These are phyloP conservation scores for Psilocybe cubensis DNA, from an alignment of 768 basidiomycete genomes.

Conservation along the genomic window DNA sequence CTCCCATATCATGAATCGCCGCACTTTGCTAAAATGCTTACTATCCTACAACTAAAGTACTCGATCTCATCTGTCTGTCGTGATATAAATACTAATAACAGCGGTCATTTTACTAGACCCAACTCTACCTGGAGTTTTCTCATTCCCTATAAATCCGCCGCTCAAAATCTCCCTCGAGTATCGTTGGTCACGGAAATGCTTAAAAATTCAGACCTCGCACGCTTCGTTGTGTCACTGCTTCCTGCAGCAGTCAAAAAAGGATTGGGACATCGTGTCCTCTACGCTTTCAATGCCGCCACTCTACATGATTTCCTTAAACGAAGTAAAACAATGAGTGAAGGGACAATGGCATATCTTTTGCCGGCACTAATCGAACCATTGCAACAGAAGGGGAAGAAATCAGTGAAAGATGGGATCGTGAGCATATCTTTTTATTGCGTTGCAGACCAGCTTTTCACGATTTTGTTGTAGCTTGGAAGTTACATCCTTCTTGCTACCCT, in stretches of 20 bases:
- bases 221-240: slow-evolving; percentile 70
- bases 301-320: slow-evolving; percentile 79
- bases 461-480: slow-evolving; percentile 58
- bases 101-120: slow-evolving; percentile 41
- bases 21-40: slow-evolving; percentile 92
- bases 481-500: slow-evolving; percentile 76
- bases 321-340: slow-evolving; percentile 62
- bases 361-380: slow-evolving; percentile 67
- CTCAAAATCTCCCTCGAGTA: slow-evolving; percentile 72
- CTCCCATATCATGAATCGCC: slow-evolving; percentile 94
- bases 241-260: slow-evolving; percentile 57
- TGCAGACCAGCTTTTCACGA: not conserved
- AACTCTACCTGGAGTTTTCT: slow-evolving; percentile 72
- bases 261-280: slow-evolving; percentile 65
- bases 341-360: slow-evolving; percentile 63
- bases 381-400: slow-evolving; percentile 35
- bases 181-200: slow-evolving; percentile 81
- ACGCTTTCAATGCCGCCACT: slow-evolving; percentile 82
- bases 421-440: slow-evolving; percentile 22
- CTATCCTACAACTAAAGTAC: slow-evolving; percentile 79
- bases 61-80: slow-evolving; percentile 24
- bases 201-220: slow-evolving; percentile 68
- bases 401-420: slow-evolving; percentile 59
- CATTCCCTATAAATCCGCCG: slow-evolving; percentile 74
- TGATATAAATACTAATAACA: not conserved